Conservation (phyloP, 345 rosid genomes). For the Trapa bicornis region DNA sequence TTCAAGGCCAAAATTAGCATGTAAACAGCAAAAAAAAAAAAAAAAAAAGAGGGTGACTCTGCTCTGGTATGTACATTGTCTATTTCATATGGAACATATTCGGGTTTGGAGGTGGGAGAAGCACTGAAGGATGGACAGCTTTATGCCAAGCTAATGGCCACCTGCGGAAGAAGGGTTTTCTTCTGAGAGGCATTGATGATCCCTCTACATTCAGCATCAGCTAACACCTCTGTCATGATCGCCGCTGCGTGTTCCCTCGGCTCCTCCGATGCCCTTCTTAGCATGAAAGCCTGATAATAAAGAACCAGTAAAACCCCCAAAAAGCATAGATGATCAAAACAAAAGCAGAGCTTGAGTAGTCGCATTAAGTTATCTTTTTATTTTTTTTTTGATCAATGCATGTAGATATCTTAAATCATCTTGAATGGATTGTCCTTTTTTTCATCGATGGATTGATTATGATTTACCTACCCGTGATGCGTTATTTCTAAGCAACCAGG, state of each 20-base stretch:
- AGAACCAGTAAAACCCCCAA: neutral
- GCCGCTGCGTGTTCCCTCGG: conserved; percentile 59
- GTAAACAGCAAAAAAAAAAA: no score
- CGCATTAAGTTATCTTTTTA: no score
- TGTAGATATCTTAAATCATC: neutral
- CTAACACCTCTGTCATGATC: conserved; percentile 52
- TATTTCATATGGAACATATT: no score
- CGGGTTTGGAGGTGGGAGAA: no score
- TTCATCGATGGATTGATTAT: neutral
- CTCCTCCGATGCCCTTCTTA: conserved; percentile 50
- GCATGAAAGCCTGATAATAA: conserved; percentile 40
- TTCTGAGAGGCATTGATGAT: conserved; percentile 49
- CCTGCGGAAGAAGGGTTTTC: conserved; percentile 45
- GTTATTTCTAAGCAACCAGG: conserved; percentile 57
- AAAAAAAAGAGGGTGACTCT: no score
- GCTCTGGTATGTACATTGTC: no score
- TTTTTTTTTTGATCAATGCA: no score
- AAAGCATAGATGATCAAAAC: neutral
- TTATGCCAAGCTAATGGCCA: conserved; percentile 38
- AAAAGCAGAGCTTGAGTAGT: neutral
- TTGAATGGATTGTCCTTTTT: neutral
- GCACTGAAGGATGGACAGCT: no score
- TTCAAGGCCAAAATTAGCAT: no score
- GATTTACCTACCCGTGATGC: conserved; percentile 53
- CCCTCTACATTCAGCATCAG: conserved; percentile 59